Evolutionary conservation across 2,329 filamentous ascomycete genomes (phyloP), one percentile per base, ranked within the genome.

Genomic region (Lasiodiplodia theobromae): DNA sequence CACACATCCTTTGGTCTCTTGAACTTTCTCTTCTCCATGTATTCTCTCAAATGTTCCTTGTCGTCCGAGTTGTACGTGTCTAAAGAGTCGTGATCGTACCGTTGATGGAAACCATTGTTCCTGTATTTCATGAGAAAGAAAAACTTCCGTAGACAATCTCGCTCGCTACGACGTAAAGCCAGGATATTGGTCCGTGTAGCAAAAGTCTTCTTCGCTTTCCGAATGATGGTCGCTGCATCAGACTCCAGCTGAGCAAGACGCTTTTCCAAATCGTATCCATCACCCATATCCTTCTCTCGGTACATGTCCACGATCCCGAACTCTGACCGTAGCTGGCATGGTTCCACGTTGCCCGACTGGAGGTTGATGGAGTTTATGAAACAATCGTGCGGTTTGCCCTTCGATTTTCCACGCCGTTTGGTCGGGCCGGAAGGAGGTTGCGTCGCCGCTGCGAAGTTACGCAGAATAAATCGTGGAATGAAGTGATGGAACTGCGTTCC

Each of bases 81-180:
- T 25, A 53, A 28, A 4, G 51, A 53, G 21, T 53, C 51, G 51
- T 53, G 51, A 18, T 28, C 14, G 23, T 53, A 28, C 0, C 51
- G 51, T 14, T n/a, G 25, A 53, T 53, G 14, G 21, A 53, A 31
- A 31, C 4, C 10, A 18, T 25, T 25, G 23, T 53, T 53, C 51
- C 51, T 53, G 51, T 53, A 53, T 28, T 53, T 53, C 51, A 53
- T 53, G 10, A 53, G 51, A 18, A 53, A 53, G 16, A 53, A 53
- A 28, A 53, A 53, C 23, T 53, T 53, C 51, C 51, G 51, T 2
- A 53, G 25, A 11, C 51, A 53, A 14, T 53, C 51, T 53, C 51
- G 21, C 10, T 53, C 51, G 21, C 51, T 18, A 28, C 51, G 51
- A 53, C 10, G 51, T 16, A 53, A 28, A 31, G 11, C 11, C 51